Percentiles rank a stretch among this genome's conserved stretches.
Evolutionary conservation across 768 basidiomycete genomes (phyloP).

Genomic region (Russula sp.): DNA sequence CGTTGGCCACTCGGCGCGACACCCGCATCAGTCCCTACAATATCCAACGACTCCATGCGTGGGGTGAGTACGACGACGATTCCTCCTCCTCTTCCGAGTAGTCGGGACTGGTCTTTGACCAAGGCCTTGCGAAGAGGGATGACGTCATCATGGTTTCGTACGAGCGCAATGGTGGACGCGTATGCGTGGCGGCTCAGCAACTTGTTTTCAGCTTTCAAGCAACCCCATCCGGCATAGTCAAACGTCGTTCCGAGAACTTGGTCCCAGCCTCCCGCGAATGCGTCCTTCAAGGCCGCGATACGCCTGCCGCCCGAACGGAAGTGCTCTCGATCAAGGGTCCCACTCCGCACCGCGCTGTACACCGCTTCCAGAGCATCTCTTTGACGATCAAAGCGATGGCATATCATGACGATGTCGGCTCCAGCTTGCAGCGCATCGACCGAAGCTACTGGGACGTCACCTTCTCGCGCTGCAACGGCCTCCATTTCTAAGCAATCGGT

Average conservation of each 20-base stretch:
- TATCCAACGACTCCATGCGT: too few species aligned
- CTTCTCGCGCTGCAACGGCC: slow-evolving; percentile 44
- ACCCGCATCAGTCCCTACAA: too few species aligned
- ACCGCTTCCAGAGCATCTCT: slow-evolving; percentile 44
- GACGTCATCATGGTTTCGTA: slow-evolving; percentile 34
- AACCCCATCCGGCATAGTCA: slow-evolving; percentile 27
- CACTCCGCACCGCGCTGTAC: slow-evolving; percentile 43
- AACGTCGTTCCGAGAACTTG: slow-evolving; percentile 27
- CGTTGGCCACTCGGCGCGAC: too few species aligned
- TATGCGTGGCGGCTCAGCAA: slow-evolving; percentile 44
- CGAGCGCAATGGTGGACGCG: slow-evolving; percentile 37
- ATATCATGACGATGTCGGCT: slow-evolving; percentile 69
- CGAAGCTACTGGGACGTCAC: slow-evolving; percentile 47
- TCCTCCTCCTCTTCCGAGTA: slow-evolving; percentile 6
- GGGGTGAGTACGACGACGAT: slow-evolving; percentile 46
- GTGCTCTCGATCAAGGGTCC: slow-evolving; percentile 34
- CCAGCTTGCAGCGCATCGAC: slow-evolving; percentile 53
- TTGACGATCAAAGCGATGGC: slow-evolving; percentile 52
- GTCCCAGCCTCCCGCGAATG: slow-evolving; percentile 44
- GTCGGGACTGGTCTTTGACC: neutral
- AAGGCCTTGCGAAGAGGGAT: slow-evolving; percentile 29
- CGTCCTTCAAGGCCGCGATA: slow-evolving; percentile 43
- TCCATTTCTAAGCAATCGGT: slow-evolving; percentile 78
- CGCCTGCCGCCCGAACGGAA: slow-evolving; percentile 39
- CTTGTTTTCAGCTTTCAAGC: slow-evolving; percentile 35